A percentile compares a stretch with the other conserved stretches of the same genome.
Conservation (phyloP, 768 basidiomycete species). For the Lentinula detonsa region DNA sequence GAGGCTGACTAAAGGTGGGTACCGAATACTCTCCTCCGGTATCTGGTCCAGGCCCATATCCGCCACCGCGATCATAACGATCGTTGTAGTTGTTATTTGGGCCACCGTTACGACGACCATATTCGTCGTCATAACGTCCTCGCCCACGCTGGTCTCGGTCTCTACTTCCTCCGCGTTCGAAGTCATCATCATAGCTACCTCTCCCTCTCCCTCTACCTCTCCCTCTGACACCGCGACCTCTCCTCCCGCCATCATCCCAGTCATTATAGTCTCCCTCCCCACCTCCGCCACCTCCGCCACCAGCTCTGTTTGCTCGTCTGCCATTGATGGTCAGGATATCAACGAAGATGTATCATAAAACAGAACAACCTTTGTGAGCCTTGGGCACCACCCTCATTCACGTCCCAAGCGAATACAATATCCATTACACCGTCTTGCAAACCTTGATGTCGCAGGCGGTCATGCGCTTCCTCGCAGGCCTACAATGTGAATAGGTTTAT, state of each 20-base stretch:
- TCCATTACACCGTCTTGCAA: conserved; percentile 87
- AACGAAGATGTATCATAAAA: background rate
- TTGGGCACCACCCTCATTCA: conserved; percentile 45
- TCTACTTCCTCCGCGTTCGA: conserved; percentile 43
- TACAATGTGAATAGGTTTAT: conserved; percentile 17
- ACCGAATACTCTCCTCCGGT: conserved; percentile 14
- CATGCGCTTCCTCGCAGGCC: conserved; percentile 76
- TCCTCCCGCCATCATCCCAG: conserved; percentile 39
- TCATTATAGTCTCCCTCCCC: conserved; percentile 30
- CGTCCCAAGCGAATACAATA: conserved; percentile 82
- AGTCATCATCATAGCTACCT: conserved; percentile 36
- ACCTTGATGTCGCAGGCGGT: conserved; percentile 72
- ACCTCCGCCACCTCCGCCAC: conserved; percentile 17
- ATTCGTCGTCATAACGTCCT: conserved; percentile 36
- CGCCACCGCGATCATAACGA: conserved; percentile 19
- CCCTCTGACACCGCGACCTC: conserved; percentile 27
- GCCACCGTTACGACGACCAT: conserved; percentile 17
- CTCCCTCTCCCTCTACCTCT: conserved; percentile 37
- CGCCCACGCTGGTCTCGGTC: conserved; percentile 39
- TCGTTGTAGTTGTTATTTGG: conserved; percentile 9
- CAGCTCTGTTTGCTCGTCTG: background rate
- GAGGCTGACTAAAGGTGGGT: conserved; percentile 22
- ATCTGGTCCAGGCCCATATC: conserved; percentile 14
- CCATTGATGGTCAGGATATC: background rate
- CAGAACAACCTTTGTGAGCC: conserved; percentile 32